Percentiles rank a stretch among this genome's conserved stretches.
Evolutionary conservation across 345 rosid species (phyloP).

Genomic region (Boechera stricta): DNA sequence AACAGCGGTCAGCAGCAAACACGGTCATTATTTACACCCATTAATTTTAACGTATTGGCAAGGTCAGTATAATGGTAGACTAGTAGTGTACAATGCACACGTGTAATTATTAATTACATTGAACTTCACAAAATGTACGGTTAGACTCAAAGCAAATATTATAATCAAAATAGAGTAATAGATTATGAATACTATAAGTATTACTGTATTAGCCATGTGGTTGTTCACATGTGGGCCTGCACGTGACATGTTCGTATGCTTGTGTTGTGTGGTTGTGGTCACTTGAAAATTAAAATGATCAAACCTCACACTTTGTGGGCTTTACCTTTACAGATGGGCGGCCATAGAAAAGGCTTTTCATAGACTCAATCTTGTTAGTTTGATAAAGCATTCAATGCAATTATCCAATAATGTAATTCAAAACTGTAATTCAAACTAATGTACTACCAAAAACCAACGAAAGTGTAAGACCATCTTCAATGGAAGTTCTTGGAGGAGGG

Average conservation of each 20-base stretch:
- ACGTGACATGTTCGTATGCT: constrained; percentile 35
- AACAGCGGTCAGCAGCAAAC: constrained; percentile 6
- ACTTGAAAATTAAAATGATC: background rate
- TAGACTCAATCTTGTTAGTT: background rate
- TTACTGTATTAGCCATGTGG: constrained; percentile 15
- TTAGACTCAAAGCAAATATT: background rate
- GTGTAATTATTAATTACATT: constrained; percentile 13
- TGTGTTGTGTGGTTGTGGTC: constrained; percentile 4
- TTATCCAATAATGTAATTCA: background rate
- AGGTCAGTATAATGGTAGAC: constrained; percentile 11
- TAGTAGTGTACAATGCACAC: background rate
- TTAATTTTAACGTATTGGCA: background rate
- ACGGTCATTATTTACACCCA: constrained; percentile 2
- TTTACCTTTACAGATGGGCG: constrained; percentile 3
- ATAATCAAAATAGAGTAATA: too few species aligned
- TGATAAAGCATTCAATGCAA: background rate
- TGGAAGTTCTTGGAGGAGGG: too few species aligned
- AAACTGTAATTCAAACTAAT: background rate
- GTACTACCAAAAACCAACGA: too few species aligned
- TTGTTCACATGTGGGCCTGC: constrained; percentile 18
- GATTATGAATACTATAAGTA: too few species aligned
- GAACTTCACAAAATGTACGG: background rate
- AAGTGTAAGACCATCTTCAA: too few species aligned
- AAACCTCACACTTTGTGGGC: constrained; percentile 27
- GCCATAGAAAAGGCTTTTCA: background rate